Base-by-base conservation (phyloP, 208 protist species). In the Wallacemonas sp. region DNA sequence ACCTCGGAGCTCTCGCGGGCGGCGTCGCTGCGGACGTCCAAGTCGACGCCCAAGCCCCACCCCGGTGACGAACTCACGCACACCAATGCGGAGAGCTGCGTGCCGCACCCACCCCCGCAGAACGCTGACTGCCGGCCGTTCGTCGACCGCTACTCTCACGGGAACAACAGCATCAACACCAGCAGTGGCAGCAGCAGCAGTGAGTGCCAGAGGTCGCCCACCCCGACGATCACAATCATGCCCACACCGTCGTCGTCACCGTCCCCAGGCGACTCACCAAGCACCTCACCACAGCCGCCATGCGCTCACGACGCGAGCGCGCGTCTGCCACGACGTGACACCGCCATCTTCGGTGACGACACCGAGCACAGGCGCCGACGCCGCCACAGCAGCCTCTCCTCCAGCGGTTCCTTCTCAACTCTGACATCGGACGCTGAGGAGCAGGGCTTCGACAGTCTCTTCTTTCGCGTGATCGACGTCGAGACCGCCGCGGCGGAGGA, bases 401-500 rank as follows among this genome's bases (percentile, higher is more conserved):
- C 24, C n/a, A n/a, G 34, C 48, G 49, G 57, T 30, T 63, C 38
- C 19, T 41, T 58, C 17, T 58, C 52, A 24, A 30, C 52, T 14
- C 16, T 0, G 0, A 38, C 52, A 24, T 58, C 52, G 26, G 52
- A 58, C 52, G 23, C 14, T 19, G 52, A 58, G 52, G 32, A 33
- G 26, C 52, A 30, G 4, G 52, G 52, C 12, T 58, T 58, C 30
- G 52, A 58, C 32, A 39, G 32, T 8, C 32, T 58, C 26, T 58
- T 58, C 32, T 58, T 58, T 29, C 52, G 52, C 29, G 30, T 58
- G 29, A 58, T 58, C 30, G 32, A 33, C n/a, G 32, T 43, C 0
- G 52, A 58, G 52, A 30, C 52, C 30, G 52, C 52, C 52, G 52
- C 52, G 14, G 52, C n/a, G 41, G 41, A 9, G n/a, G 41, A 47